These are phyloP conservation scores for Geotrichum ghanense DNA, from an alignment of 805 yeast species.

Conservation along the genomic window DNA sequence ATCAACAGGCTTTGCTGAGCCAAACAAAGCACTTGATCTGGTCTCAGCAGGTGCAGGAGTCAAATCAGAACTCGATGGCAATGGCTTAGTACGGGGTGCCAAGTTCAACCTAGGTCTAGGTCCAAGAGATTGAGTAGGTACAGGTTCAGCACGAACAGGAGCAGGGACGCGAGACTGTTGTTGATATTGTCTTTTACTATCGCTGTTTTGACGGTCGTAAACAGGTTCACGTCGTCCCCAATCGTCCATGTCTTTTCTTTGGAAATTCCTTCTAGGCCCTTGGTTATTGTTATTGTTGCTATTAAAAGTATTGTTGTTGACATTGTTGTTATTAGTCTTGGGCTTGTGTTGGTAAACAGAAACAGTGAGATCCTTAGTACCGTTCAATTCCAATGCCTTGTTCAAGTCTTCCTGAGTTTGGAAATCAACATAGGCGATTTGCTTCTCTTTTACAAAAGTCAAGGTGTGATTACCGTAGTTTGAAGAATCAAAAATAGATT, in stretches of 20 bases:
- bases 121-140: slow-evolving; percentile 15
- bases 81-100: slow-evolving; percentile 21
- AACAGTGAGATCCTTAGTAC: neutral
- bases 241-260: slow-evolving; percentile 36
- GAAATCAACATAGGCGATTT: slow-evolving; percentile 1
- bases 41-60: slow-evolving; percentile 25
- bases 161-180: slow-evolving; percentile 5
- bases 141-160: neutral
- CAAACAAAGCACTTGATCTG: slow-evolving; percentile 44
- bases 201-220: slow-evolving; percentile 14
- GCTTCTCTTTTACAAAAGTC: neutral
- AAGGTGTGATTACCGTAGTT: neutral
- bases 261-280: slow-evolving; percentile 22
- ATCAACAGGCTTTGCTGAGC: slow-evolving; percentile 79
- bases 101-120: slow-evolving; percentile 29
- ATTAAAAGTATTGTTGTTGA: slow-evolving; percentile 12
- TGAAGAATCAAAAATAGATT: neutral
- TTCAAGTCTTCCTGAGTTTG: neutral
- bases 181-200: slow-evolving; percentile 19
- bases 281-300: slow-evolving; percentile 21
- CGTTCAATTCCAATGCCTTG: slow-evolving; percentile 1
- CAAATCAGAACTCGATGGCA: slow-evolving; percentile 5
- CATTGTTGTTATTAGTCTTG: slow-evolving; percentile 19
- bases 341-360: neutral
- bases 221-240: slow-evolving; percentile 18